Evolutionary conservation across 331 rosid genomes (phyloP), one percentile per base, ranked within the genome.

Genomic region (Erythrophleum ivorense): DNA sequence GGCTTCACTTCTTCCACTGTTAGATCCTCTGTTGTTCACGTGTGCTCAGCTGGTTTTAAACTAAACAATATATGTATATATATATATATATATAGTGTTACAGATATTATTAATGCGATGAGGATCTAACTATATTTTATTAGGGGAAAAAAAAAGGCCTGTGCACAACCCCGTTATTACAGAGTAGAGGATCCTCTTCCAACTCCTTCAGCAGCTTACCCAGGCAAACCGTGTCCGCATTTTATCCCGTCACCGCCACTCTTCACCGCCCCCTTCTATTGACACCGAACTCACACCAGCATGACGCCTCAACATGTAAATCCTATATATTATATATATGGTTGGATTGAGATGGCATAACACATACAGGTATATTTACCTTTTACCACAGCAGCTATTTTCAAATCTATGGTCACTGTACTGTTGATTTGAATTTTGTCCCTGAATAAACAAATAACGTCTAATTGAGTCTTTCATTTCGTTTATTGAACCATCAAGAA

Each of bases 281-380:
- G 67, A 60, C 38, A 60, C 67, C 5, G 67, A 60, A 60, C 81
- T 84, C 68, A 86, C 87, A 59, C 89, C 89, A 83, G 73, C 69
- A 36, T 2, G 29, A 12, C 50, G 9, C 19, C 6, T 57, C 5
- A 6, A 58, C 36, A 58, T 0, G 0, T 58, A 58, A 24, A 21
- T 58, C 15, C 63, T 43, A 43, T 43, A 43, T 43, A 6, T 43
- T 7, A 43, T 43, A 7, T 43, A 43, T 43, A 43, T 43, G 6
- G 67, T 13, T 24, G 18, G 12, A 60, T 29, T 29, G 40, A 60
- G 31, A 60, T 24, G 29, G 29, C 29, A 24, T 24, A 24, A 24
- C 29, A 24, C 1, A 11, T 21, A 9, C 9, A 3, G 7, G 16
- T 3, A 68, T 6, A 1, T 15, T 58, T 66, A 82, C 89, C 89